These are phyloP conservation scores for Phialocephala subalpina DNA, from an alignment of 2,329 filamentous ascomycete genomes.

Conservation along the genomic window DNA sequence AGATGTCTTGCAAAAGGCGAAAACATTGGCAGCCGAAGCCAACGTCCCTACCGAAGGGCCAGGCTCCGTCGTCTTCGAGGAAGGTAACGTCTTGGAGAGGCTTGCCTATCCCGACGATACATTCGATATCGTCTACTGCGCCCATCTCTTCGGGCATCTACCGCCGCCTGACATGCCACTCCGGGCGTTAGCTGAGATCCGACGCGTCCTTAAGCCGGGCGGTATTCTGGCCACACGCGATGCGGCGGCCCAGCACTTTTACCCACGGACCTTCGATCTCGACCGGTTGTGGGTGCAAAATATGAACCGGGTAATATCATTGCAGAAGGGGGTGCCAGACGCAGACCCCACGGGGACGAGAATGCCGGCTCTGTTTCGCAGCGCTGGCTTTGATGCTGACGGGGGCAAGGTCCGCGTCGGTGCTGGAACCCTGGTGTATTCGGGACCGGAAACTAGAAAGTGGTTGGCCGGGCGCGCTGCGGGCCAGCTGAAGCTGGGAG, in stretches of 20 bases:
- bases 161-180: slow-evolving; percentile 51
- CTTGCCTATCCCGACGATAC: slow-evolving; percentile 52
- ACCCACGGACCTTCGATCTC: slow-evolving; percentile 42
- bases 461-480: slow-evolving; percentile 41
- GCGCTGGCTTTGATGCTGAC: slow-evolving; percentile 43
- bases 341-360: slow-evolving; percentile 33
- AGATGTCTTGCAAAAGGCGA: slow-evolving; percentile 25
- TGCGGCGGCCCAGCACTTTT: slow-evolving; percentile 45
- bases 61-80: slow-evolving; percentile 37
- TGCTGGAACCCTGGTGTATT: slow-evolving; percentile 41
- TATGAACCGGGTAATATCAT: slow-evolving; percentile 32
- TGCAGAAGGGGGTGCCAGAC: slow-evolving; percentile 32
- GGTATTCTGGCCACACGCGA: slow-evolving; percentile 61
- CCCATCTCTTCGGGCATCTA: slow-evolving; percentile 66
- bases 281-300: slow-evolving; percentile 44
- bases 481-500: slow-evolving; percentile 43
- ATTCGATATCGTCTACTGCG: slow-evolving; percentile 66
- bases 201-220: slow-evolving; percentile 58
- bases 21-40: slow-evolving; percentile 20
- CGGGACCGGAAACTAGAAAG: slow-evolving; percentile 39
- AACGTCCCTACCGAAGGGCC: slow-evolving; percentile 21
- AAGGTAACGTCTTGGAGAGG: slow-evolving; percentile 34
- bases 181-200: slow-evolving; percentile 59
- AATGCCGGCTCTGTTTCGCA: slow-evolving; percentile 45
- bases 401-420: slow-evolving; percentile 41